Evolutionary conservation across 1,139 yeast genomes (phyloP).

Genomic region (Kluyveromyces sp.): DNA sequence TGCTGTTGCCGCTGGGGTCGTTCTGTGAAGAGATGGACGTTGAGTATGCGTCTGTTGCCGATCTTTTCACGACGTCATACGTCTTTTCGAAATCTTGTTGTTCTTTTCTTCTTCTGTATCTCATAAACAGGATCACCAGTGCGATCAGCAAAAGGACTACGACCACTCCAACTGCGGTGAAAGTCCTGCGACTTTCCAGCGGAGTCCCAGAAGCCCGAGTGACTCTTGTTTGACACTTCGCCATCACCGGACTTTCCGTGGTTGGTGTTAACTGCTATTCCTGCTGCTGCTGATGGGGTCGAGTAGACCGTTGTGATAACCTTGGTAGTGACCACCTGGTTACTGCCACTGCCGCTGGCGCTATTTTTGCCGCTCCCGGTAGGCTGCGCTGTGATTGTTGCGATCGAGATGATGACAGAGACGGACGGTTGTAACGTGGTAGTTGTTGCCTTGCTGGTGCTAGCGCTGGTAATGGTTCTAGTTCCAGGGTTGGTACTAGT

Average conservation of each 20-base stretch:
- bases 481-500: conserved; percentile 4
- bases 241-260: conserved; percentile 3
- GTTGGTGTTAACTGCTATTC: neutral
- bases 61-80: conserved; percentile 17
- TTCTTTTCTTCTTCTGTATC: conserved; percentile 19
- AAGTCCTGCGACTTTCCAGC: conserved; percentile 35
- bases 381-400: conserved; percentile 26
- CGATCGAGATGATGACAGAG: conserved; percentile 24
- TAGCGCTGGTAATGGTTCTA: conserved; percentile 1
- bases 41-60: conserved; percentile 11
- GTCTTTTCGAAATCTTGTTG: conserved; percentile 24
- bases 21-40: conserved; percentile 9
- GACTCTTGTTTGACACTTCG: conserved; percentile 1
- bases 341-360: conserved; percentile 5
- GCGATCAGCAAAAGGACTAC: conserved; percentile 6
- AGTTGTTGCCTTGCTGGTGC: conserved; percentile 1
- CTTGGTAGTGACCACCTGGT: conserved; percentile 22
- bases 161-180: conserved; percentile 33
- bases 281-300: conserved; percentile 12
- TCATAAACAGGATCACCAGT: conserved; percentile 16
- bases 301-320: conserved; percentile 23
- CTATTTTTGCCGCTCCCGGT: conserved; percentile 3
- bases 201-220: conserved; percentile 28
- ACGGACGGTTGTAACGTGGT: neutral
- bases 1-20: neutral